These are phyloP conservation scores for Pueraria montana DNA, from an alignment of 306 rosid species.

Conservation along the genomic window DNA sequence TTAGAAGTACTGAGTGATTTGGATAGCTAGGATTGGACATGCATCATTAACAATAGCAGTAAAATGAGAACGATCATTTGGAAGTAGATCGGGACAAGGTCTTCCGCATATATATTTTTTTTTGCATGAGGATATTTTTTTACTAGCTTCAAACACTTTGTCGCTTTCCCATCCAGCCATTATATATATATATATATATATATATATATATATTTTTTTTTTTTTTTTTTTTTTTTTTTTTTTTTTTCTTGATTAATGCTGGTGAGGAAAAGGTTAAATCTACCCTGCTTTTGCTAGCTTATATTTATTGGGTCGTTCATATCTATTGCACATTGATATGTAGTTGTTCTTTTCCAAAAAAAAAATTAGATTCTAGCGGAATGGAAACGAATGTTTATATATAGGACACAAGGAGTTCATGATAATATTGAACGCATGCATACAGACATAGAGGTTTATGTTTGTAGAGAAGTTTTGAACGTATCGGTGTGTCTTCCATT, in stretches of 20 bases:
- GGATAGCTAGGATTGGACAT: neutral
- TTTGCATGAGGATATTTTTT: too few species aligned
- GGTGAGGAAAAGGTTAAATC: constrained; percentile 1
- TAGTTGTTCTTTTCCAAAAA: neutral
- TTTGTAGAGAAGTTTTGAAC: too few species aligned
- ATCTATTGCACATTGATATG: neutral
- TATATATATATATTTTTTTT: too few species aligned
- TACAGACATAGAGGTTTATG: neutral
- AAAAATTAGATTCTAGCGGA: neutral
- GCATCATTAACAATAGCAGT: neutral
- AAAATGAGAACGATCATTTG: neutral
- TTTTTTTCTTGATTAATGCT: neutral
- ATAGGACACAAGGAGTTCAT: neutral
- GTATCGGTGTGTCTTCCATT: neutral
- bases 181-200: neutral
- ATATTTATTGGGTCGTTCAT: neutral
- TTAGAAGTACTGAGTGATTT: neutral
- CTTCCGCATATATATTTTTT: too few species aligned
- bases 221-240: too few species aligned
- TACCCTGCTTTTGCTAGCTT: neutral
- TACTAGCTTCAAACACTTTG: constrained; percentile 12
- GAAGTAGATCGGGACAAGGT: too few species aligned
- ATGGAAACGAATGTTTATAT: neutral
- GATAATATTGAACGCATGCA: neutral
- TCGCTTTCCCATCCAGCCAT: constrained; percentile 39